These are phyloP conservation scores for Penicillium sp. DNA, from an alignment of 2,329 filamentous ascomycete genomes.

Conservation along the genomic window DNA sequence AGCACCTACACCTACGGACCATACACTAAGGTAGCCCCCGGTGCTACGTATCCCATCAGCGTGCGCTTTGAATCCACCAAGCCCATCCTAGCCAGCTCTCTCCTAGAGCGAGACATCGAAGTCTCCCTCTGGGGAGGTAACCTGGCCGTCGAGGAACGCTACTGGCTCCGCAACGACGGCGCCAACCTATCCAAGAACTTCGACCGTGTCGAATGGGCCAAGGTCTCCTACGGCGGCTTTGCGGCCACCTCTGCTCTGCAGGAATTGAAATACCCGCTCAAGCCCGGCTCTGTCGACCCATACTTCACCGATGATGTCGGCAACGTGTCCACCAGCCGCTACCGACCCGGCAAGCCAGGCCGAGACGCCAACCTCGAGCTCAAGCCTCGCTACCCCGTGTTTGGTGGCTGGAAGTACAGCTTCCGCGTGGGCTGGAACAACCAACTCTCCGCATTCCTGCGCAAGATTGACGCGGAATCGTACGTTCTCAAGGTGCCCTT, in stretches of 20 bases:
- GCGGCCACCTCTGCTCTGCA: constrained; percentile 74
- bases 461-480: constrained; percentile 58
- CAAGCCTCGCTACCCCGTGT: constrained; percentile 92
- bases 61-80: constrained; percentile 96
- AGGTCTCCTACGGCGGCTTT: constrained; percentile 65
- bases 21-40: constrained; percentile 75
- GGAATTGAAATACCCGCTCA: constrained; percentile 75
- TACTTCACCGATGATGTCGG: constrained; percentile 97
- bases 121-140: constrained; percentile 99
- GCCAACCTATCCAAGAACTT: constrained; percentile 72
- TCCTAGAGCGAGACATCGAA: constrained; percentile 85
- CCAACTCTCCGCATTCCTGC: constrained; percentile 71
- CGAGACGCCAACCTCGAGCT: constrained; percentile 82
- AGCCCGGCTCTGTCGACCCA: constrained; percentile 73
- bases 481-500: constrained; percentile 89
- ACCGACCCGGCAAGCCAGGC: constrained; percentile 63
- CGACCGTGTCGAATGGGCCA: constrained; percentile 71
- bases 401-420: constrained; percentile 96
- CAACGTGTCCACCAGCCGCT: constrained; percentile 91
- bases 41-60: constrained; percentile 65
- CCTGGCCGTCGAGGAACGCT: constrained; percentile 88
- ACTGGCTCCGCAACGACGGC: constrained; percentile 80
- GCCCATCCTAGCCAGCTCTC: constrained; percentile 73
- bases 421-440: constrained; percentile 97
- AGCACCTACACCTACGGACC: constrained; percentile 85